Base-by-base conservation (phyloP, 2,329 filamentous ascomycete species). In the Samsoniella hepiali region DNA sequence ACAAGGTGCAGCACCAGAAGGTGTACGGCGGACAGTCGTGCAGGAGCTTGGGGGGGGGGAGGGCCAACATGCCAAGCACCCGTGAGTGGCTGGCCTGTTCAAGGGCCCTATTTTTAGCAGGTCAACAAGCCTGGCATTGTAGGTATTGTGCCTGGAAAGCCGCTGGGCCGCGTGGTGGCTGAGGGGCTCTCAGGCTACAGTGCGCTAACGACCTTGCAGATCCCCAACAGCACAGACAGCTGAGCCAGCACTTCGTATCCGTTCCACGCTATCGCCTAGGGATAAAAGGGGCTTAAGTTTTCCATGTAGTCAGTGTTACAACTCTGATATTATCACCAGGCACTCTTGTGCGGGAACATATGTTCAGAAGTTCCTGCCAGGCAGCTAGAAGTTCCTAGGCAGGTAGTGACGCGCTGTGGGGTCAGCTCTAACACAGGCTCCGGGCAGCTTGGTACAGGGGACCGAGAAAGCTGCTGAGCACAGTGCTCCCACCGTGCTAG, bases 231-330 rank as follows among this genome's bases (percentile, higher is more conserved):
- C 22, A 40, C n/a, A 32, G 22, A 36, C 36, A 62, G 59, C 27
- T 50, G 42, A 49, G 57, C 36, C 36, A 29, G 22, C 34, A 15
- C 22, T 57, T 63, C 60, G 60, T 63, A 57, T 63, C 27, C 60
- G 40, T 36, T 45, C 64, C 47, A 54, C 13, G 13, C 13, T 7
- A 34, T 45, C 34, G 32, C 17, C 29, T 22, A 53, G 47, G 29
- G 29, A 31, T 17, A 53, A 53, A 61, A 36, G 40, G 58, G 38
- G 49, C 36, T 45, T 27, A 36, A 47, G 9, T 11, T 22, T 54
- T 34, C 3, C 29, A 53, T 34, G 29, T 6, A 36, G 29, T 54
- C 15, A 32, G 7, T 15, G 15, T 3, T 22, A 17, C 32, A 38
- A 38, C n/a, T 38, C 11, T 54, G 50, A 3, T 29, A 5, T 31